These are phyloP conservation scores for Hygrocybe punicea DNA, from an alignment of 768 basidiomycete genomes.

Conservation along the genomic window DNA sequence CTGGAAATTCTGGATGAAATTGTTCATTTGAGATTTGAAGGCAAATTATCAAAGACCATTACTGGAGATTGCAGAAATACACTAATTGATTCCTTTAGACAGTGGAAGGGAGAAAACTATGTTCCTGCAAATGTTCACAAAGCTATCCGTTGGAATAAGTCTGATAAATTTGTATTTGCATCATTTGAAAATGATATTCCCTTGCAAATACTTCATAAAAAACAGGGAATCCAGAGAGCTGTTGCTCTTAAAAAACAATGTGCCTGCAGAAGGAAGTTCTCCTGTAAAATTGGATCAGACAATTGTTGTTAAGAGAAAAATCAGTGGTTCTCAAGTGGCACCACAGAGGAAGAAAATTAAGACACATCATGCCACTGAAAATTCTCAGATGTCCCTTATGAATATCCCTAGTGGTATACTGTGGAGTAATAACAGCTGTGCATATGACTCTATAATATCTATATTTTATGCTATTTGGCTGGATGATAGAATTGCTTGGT, in stretches of 20 bases:
- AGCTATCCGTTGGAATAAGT: slow-evolving; percentile 1
- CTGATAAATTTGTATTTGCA: too few species aligned
- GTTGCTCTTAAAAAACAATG: too few species aligned
- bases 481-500: not conserved
- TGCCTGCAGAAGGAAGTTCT: too few species aligned
- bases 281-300: too few species aligned
- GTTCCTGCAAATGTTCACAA: slow-evolving; percentile 4
- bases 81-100: slow-evolving; percentile 1
- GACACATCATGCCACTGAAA: too few species aligned
- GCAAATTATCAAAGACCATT: not conserved
- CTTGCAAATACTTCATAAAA: too few species aligned
- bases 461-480: not conserved
- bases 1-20: slow-evolving; percentile 22
- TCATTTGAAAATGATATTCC: too few species aligned
- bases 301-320: too few species aligned
- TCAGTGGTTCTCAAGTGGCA: too few species aligned
- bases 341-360: too few species aligned
- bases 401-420: not conserved
- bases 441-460: not conserved
- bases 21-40: slow-evolving; percentile 13
- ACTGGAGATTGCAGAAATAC: not conserved
- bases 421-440: slow-evolving; percentile 3
- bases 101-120: slow-evolving; percentile 1
- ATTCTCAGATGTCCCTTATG: too few species aligned
- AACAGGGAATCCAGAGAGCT: too few species aligned